Base-by-base conservation (phyloP, 179 eudicot species). In the Corrigiola litoralis region DNA sequence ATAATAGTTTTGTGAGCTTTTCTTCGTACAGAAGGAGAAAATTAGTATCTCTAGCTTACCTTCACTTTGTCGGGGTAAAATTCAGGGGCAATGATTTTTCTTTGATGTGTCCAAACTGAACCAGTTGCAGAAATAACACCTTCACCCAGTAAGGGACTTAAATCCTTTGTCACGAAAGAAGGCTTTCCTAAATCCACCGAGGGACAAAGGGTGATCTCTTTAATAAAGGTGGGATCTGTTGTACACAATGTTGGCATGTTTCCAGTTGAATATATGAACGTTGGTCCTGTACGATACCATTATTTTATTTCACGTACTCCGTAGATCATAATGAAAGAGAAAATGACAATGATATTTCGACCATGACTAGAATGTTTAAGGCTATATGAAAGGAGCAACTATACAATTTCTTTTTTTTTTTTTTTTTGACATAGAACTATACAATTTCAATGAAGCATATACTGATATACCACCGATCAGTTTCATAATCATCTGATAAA, bases 11-110 rank as follows among this genome's bases (percentile, higher is more conserved):
- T 40, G 36, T 20, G 17, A 4, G 13, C 4, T 13, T 46, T 41
- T 27, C 3, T 4, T 25, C 9, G 34, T 60, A 6, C 47, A 21
- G 42, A 17, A 61, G 40, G 42, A 28, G 40, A 25, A 42, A 61
- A 44, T 13, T 59, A 25, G 25, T 18, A 17, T 17, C 10, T 44
- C n/a, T 37, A 58, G 29, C 62, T 37, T 82, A 88, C 97, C 97
- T 90, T 90, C 63, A 90, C 92, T 66, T 85, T 90, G 74, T 90
- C 84, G 84, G 82, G 81, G 70, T 84, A 90, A 75, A 90, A 85
- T 56, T 85, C 81, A 0, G 97, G 80, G 34, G 95, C 95, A 25
- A 90, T 68, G 44, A 90, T 85, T 61, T 82, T 90, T 66, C 95
- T 75, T 42, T 90, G 95, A 2, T 81, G 86, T 44, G 88, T 81